Evolutionary conservation across 192 early-diverging fungal species (phyloP), one percentile per base, ranked within the genome.

Genomic region (Thamnidium elegans): DNA sequence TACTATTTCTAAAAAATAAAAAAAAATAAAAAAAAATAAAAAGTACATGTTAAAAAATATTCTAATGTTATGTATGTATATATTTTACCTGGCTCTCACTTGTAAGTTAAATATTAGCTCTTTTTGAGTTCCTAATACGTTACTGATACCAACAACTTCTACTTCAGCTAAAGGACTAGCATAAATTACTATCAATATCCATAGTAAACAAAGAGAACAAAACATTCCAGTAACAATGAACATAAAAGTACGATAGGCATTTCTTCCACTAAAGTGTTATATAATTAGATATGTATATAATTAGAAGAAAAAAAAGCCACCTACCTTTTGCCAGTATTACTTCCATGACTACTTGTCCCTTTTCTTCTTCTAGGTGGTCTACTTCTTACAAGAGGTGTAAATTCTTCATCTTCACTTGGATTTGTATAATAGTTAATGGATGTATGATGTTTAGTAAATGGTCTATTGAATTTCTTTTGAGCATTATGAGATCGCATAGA

Each of bases 21-120:
- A n/a, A n/a, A n/a, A n/a, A n/a, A n/a, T n/a, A n/a, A n/a, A n/a
- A n/a, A n/a, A n/a, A n/a, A n/a, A n/a, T n/a, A 21, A 1, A 9
- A 9, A 1, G 3, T 34, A 17, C 10, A 43, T 42, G 1, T 14
- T 1, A 19, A 15, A 43, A 43, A 15, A 31, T n/a, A 13, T 47
- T 46, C 21, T 14, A 52, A 39, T n/a, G 30, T 14, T 11, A 53
- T 19, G 20, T 11, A 43, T 32, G 17, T 26, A 11, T 34, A n/a
- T 4, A 11, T 26, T 36, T 64, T 65, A 70, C 69, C 55, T 79
- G 6, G 80, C 78, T 56, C 73, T 69, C 13, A 88, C 73, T 63
- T 86, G 81, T 48, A 88, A 52, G 46, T 87, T 81, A 47, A 88
- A 88, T 43, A 88, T 77, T 4, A 88, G 66, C 71, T 86, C 84